A percentile compares a stretch with the other conserved stretches of the same genome.
phyloP scores from a whole-genome alignment of 1,139 yeast genomes.

The Lodderomyces metapsilosis region DNA sequence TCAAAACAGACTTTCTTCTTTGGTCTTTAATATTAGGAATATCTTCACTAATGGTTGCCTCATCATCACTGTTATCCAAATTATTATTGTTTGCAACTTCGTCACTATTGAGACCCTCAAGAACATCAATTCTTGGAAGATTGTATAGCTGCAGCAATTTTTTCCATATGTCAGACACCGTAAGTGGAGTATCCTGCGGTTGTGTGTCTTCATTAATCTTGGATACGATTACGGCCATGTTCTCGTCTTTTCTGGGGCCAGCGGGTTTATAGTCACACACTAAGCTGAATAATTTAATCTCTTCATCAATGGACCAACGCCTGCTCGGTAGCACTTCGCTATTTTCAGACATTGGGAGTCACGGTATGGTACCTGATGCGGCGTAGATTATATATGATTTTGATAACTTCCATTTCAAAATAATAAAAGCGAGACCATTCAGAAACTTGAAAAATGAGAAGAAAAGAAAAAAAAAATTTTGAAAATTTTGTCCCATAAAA shows the following conservation, averaged over 20 bases:
- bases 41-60: not conserved
- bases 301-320: slow-evolving; percentile 66
- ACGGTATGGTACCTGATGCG: no score
- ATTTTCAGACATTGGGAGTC: not conserved
- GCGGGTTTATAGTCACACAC: slow-evolving; percentile 70
- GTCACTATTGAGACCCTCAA: slow-evolving; percentile 32
- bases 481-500: not conserved
- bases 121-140: slow-evolving; percentile 51
- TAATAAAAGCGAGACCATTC: not conserved
- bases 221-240: slow-evolving; percentile 55
- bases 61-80: slow-evolving; percentile 11
- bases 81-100: slow-evolving; percentile 6
- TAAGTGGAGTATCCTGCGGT: slow-evolving; percentile 24
- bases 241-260: slow-evolving; percentile 56
- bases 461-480: slow-evolving; percentile 3
- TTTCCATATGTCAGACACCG: slow-evolving; percentile 54
- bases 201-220: slow-evolving; percentile 41
- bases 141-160: slow-evolving; percentile 56
- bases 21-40: slow-evolving; percentile 7
- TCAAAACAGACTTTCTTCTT: not conserved
- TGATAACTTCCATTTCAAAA: no score
- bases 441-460: not conserved
- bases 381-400: no score
- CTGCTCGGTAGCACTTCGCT: not conserved
- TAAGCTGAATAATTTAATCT: slow-evolving; percentile 61